Evolutionary conservation across 2,329 filamentous ascomycete genomes (phyloP), one percentile per base, ranked within the genome.

Genomic region (Aspergillus sp.): DNA sequence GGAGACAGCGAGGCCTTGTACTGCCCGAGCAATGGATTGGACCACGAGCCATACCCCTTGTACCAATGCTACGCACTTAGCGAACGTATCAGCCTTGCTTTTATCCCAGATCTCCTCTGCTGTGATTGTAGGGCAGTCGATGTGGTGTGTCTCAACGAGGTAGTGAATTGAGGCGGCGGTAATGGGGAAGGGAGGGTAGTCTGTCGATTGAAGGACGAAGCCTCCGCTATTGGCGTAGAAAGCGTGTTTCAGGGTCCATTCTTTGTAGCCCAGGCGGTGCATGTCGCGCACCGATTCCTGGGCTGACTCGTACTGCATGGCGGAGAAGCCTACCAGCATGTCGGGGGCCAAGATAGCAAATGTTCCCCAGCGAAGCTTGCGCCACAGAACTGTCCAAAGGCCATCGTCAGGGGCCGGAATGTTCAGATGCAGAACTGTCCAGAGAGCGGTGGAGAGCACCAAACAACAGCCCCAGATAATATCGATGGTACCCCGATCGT

Each of bases 191-290:
- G 55, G 55, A 6, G 36, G 45, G 47, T 51, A 50, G 32, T 49
- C 43, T 10, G 17, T 51, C 55, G 55, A 51, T 1, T 23, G 36
- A 15, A 50, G 47, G n/a, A 57, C 36, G 19, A 57, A 50, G 32
- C 55, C 55, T 5, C 55, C 55, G 21, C 47, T 52, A 28, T 57
- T 51, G 32, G 55, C 55, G n/a, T 50, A 51, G 23, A 57, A 57
- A 21, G 55, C 55, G 47, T 57, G 55, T 10, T 51, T 41, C 7
- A 50, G 19, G 3, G 55, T 28, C 47, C 55, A 57, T 17, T 50
- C 30, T 36, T 51, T 45, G 47, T 57, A 41, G 4, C 55, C 55
- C 15, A 57, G 23, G 5, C 17, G 19, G 15, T 50, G 48, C 47
- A 57, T 50, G 25, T 21, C 17, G 15, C 19, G 9, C 19, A 57